Conservation (phyloP, 495 filamentous ascomycete species). For the Aspergillus diversus region DNA sequence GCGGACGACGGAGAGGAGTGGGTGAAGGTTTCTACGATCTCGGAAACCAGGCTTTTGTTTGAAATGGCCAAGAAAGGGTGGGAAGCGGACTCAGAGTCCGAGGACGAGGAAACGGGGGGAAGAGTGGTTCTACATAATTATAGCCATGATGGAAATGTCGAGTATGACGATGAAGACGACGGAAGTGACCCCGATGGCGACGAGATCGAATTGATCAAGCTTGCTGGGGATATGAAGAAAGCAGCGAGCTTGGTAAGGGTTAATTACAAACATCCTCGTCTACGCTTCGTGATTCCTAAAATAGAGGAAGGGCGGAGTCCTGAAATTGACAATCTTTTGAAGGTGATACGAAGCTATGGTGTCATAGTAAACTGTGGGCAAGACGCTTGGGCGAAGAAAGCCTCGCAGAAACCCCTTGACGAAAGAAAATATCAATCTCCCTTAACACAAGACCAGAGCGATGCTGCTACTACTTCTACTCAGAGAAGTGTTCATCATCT, state of each 20-base stretch:
- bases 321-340: conserved; percentile 62
- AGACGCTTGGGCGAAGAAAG: conserved; percentile 18
- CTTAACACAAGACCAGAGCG: background rate
- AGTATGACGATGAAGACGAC: conserved; percentile 26
- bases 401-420: too few species aligned
- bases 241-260: conserved; percentile 58
- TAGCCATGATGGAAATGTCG: conserved; percentile 26
- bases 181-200: conserved; percentile 49
- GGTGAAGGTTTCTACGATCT: conserved; percentile 66
- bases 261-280: conserved; percentile 58
- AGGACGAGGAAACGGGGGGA: conserved; percentile 41
- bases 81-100: conserved; percentile 50
- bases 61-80: conserved; percentile 68
- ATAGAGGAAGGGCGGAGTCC: conserved; percentile 50
- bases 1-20: conserved; percentile 59
- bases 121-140: conserved; percentile 39
- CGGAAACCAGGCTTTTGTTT: conserved; percentile 58
- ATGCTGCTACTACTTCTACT: conserved; percentile 23
- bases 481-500: conserved; percentile 46
- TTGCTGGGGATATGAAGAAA: conserved; percentile 56
- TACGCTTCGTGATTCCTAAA: conserved; percentile 65
- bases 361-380: conserved; percentile 53
- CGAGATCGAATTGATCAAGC: conserved; percentile 59
- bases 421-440: too few species aligned
- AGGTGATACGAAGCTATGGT: conserved; percentile 59